Conservation (phyloP, 2,329 filamentous ascomycete genomes). For the Fusarium mexicanum region DNA sequence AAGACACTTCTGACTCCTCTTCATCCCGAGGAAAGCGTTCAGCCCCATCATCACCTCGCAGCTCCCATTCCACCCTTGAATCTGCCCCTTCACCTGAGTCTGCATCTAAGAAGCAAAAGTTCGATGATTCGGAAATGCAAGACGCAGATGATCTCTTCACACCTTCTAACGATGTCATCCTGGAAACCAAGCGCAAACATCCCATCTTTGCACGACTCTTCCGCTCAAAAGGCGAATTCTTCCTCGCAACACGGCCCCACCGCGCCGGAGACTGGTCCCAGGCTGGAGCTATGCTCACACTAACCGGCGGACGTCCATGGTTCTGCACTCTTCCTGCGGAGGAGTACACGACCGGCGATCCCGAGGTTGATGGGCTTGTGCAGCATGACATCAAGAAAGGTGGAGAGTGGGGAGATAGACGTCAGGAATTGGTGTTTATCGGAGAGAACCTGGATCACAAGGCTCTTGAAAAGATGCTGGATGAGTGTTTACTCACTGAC, state of each 20-base stretch:
- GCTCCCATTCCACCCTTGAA: slow-evolving; percentile 36
- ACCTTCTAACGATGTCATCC: slow-evolving; percentile 55
- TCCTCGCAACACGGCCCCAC: slow-evolving; percentile 66
- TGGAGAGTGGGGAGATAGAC: slow-evolving; percentile 73
- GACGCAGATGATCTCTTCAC: slow-evolving; percentile 45
- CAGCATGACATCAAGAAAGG: slow-evolving; percentile 61
- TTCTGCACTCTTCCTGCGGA: slow-evolving; percentile 67
- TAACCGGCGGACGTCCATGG: slow-evolving; percentile 65
- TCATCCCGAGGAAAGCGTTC: slow-evolving; percentile 33
- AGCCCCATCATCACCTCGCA: slow-evolving; percentile 34
- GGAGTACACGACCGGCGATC: slow-evolving; percentile 59
- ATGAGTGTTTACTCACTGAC: slow-evolving; percentile 70
- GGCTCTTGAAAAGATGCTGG: slow-evolving; percentile 62
- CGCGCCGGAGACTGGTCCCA: slow-evolving; percentile 70
- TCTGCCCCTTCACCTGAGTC: slow-evolving; percentile 37
- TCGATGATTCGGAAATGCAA: slow-evolving; percentile 25
- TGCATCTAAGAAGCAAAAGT: slow-evolving; percentile 21
- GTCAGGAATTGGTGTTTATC: slow-evolving; percentile 79
- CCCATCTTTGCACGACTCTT: slow-evolving; percentile 64
- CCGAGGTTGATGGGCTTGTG: slow-evolving; percentile 59
- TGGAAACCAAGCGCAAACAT: slow-evolving; percentile 65
- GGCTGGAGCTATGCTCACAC: slow-evolving; percentile 70
- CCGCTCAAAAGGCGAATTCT: slow-evolving; percentile 71
- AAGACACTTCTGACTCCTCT: slow-evolving; percentile 14
- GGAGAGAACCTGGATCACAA: slow-evolving; percentile 68